Evolutionary conservation across 2,329 filamentous ascomycete genomes (phyloP), one percentile per base, ranked within the genome.

Genomic region (Ophiostoma piceae): DNA sequence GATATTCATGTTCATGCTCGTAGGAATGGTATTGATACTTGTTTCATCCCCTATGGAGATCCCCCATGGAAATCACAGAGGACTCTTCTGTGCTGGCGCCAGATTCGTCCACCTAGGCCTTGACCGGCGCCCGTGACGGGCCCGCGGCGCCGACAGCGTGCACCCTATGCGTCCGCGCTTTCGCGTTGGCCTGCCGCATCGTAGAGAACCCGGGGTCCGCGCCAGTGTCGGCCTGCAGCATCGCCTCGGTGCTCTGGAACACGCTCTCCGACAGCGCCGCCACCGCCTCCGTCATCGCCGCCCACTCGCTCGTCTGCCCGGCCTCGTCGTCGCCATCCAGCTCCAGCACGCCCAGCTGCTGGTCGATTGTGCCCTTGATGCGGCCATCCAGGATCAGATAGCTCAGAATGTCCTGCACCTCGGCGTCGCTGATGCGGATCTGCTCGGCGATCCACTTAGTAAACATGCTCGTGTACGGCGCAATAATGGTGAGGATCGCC

Each of bases 391-490:
- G 87, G 73, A 99, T 98, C 68, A 98, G 84, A 80, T 94, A 97
- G 66, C 93, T 90, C n/a, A 98, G 82, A 72, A 99, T 98, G 76
- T 99, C 95, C 80, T 96, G 90, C 2, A 97, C 93, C 80, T 99
- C 95, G 16, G 87, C 82, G 66, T 92, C 86, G 37, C 90, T 89
- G 74, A 99, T 96, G 78, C 91, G 91, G 73, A 99, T 89, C 75
- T 94, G 90, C 75, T 90, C 89, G 37, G 93, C 93, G 74, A 99
- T 92, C 84, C 96, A 97, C 26, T 84, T 83, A 32, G 98, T 83
- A 73, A 90, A 92, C 86, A 98, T 97, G 68, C 93, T 89, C 6
- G 92, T 96, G 82, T 98, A 99, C 0, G 95, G 95, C 4, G 93
- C 93, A 73, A 98, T 95, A 32, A 98, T 84, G 80, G 95, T 97